Conservation (phyloP, 345 rosid genomes). For the Heritiera fomes region DNA sequence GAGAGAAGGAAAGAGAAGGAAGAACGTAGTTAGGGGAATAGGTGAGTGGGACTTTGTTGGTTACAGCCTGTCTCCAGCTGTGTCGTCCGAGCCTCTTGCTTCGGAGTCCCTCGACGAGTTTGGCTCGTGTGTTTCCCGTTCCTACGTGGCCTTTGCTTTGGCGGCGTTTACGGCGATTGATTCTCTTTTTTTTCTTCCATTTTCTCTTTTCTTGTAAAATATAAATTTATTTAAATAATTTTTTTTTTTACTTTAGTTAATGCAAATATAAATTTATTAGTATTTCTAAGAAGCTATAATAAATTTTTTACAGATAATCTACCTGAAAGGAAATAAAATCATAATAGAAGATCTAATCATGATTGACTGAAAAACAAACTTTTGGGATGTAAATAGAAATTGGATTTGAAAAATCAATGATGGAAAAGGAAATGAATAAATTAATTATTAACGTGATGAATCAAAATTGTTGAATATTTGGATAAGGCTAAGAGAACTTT, state of each 20-base stretch:
- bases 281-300: background rate
- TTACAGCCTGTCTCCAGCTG: conserved; percentile 99
- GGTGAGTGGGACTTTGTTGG: conserved; percentile 93
- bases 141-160: conserved; percentile 46
- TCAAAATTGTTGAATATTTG: background rate
- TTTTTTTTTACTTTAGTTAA: too few relatives aligned
- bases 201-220: too few relatives aligned
- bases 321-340: background rate
- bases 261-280: background rate
- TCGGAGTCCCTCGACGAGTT: conserved; percentile 29
- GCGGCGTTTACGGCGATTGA: conserved; percentile 48
- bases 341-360: background rate
- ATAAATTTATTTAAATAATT: too few relatives aligned
- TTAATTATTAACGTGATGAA: too few relatives aligned
- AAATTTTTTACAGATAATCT: background rate
- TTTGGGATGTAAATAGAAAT: too few relatives aligned
- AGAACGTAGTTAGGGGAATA: conserved; percentile 44
- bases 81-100: conserved; percentile 54
- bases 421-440: too few relatives aligned
- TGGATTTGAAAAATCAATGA: too few relatives aligned
- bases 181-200: background rate
- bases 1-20: conserved; percentile 21
- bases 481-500: too few relatives aligned
- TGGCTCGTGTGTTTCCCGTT: conserved; percentile 19
- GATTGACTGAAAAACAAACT: background rate